These are phyloP conservation scores for Sesbania bispinosa DNA, from an alignment of 306 rosid genomes.

Conservation along the genomic window DNA sequence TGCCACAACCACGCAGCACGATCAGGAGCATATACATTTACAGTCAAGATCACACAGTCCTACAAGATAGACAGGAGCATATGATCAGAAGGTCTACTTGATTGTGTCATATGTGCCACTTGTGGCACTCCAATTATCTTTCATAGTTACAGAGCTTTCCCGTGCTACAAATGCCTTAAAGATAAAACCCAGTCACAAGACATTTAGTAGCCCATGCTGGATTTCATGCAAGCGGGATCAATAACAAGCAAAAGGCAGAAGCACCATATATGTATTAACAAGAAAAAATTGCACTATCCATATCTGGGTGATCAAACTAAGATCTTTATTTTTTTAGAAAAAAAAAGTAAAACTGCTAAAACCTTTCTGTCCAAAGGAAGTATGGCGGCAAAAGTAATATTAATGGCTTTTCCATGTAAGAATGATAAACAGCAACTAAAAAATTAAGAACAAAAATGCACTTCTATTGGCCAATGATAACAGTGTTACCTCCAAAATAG, in stretches of 20 bases:
- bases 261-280: not conserved
- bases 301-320: not conserved
- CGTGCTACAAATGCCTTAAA: not conserved
- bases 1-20: not conserved
- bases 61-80: not conserved
- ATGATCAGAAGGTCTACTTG: not conserved
- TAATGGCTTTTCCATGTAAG: not conserved
- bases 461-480: not conserved
- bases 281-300: not conserved
- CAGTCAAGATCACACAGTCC: not conserved
- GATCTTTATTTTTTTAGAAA: too few relatives aligned
- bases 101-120: not conserved
- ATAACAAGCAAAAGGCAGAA: not conserved
- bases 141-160: not conserved
- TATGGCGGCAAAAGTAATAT: not conserved
- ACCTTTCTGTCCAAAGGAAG: not conserved
- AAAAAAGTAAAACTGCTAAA: not conserved
- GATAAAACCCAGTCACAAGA: not conserved
- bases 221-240: not conserved
- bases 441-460: not conserved
- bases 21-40: not conserved
- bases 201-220: not conserved
- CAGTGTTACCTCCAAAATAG: slow-evolving; percentile 54
- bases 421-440: not conserved
- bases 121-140: not conserved